Conservation (phyloP, 2,329 filamentous ascomycete species). For the Sphaerostilbella broomeana region DNA sequence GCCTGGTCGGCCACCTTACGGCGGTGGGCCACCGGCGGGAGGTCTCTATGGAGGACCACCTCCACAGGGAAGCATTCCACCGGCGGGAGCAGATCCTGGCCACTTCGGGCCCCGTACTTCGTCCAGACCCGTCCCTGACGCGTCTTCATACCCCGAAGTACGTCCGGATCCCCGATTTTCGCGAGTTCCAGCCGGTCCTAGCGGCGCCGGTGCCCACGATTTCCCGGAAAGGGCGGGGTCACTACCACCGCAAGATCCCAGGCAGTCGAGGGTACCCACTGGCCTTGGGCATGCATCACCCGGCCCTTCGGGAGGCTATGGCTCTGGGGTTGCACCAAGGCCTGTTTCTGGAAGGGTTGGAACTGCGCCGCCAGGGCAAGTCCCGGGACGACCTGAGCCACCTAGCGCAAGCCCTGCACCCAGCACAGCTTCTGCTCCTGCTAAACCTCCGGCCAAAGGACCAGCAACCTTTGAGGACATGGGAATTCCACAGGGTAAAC, state of each 20-base stretch:
- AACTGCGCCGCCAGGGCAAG: conserved; percentile 32
- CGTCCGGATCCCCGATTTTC: conserved; percentile 25
- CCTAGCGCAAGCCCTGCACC: conserved; percentile 22
- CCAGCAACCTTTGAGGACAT: conserved; percentile 97
- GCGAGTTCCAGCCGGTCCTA: conserved; percentile 22
- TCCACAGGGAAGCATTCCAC: conserved; percentile 12
- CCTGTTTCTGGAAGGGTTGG: conserved; percentile 27
- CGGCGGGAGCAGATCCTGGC: conserved; percentile 23
- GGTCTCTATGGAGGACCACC: conserved; percentile 12
- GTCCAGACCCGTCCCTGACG: conserved; percentile 18
- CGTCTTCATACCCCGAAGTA: conserved; percentile 17
- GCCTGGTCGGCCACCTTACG: conserved; percentile 14
- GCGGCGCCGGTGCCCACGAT: conserved; percentile 17
- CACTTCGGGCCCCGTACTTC: conserved; percentile 34
- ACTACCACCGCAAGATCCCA: conserved; percentile 21
- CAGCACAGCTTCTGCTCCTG: conserved; percentile 25
- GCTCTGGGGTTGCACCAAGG: conserved; percentile 17
- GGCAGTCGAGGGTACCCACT: conserved; percentile 17
- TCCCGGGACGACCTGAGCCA: conserved; percentile 9
- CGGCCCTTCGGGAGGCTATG: conserved; percentile 6
- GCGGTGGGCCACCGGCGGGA: conserved; percentile 4
- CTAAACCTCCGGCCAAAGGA: conserved; percentile 54
- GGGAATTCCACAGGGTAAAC: conserved; percentile 80
- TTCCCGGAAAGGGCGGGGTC: conserved; percentile 30
- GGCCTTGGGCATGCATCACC: conserved; percentile 15